Percentiles rank a stretch among this genome's conserved stretches.
Conservation (phyloP, 2,329 filamentous ascomycete species). For the Cladosporium velox region DNA sequence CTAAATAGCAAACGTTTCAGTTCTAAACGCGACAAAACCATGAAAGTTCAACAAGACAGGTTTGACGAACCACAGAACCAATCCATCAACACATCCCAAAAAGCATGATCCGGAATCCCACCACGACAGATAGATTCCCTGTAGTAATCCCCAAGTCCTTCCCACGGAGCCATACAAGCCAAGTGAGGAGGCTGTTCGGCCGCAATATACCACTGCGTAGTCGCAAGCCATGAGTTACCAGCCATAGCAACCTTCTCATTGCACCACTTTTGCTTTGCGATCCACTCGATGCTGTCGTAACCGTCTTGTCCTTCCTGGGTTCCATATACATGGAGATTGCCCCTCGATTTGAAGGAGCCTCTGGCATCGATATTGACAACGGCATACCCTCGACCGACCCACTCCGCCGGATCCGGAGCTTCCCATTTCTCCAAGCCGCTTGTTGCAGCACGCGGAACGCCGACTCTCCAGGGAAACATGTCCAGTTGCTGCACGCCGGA, state of each 20-base stretch:
- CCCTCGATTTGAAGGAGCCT: conserved; percentile 36
- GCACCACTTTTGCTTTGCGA: conserved; percentile 46
- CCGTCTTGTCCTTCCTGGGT: conserved; percentile 43
- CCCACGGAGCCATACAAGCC: conserved; percentile 47
- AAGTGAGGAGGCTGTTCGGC: conserved; percentile 43
- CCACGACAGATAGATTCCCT: conserved; percentile 48
- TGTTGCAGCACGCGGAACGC: background rate
- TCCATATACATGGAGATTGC: conserved; percentile 41
- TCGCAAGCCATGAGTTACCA: conserved; percentile 47
- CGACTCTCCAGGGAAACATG: background rate
- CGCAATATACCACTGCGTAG: conserved; percentile 43
- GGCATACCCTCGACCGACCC: conserved; percentile 34
- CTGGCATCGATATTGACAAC: conserved; percentile 35
- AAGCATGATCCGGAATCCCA: conserved; percentile 27
- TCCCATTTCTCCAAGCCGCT: background rate
- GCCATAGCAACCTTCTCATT: conserved; percentile 46
- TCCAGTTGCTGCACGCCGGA: background rate
- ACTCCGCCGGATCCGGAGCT: conserved; percentile 19
- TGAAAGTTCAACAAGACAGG: background rate
- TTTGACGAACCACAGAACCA: background rate
- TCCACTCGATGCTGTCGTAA: conserved; percentile 45
- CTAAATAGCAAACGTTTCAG: background rate
- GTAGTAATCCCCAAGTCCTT: conserved; percentile 48
- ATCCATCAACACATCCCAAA: background rate
- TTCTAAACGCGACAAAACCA: background rate